Evolutionary conservation across 176 grass and related monocot genomes (phyloP), one percentile per base, ranked within the genome.

Genomic region (Cenchrus americanus): DNA sequence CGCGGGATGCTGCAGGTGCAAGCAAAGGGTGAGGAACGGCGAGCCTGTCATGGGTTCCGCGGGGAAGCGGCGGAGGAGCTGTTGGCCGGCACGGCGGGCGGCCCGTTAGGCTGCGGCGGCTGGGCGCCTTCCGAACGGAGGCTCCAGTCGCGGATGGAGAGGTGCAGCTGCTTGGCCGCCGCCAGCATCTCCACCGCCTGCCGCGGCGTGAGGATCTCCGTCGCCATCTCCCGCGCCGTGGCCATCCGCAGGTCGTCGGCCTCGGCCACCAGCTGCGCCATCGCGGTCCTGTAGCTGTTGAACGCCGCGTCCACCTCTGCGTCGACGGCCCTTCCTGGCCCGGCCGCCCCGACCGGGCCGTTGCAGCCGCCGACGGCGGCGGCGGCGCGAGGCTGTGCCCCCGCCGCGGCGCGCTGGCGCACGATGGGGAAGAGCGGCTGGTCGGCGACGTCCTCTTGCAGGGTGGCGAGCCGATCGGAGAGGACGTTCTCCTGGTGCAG

Each of bases 361-460:
- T 37, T 14, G 60, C 42, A 17, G 17, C 21, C 13, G n/a, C n/a
- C n/a, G n/a, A n/a, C n/a, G 30, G 19, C 12, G 34, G 18, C 80
- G 14, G 27, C 24, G 70, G 5, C 23, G 24, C 43, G 2, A 17
- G 0, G 4, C 10, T 11, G 10, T 14, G 57, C 67, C 32, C 27
- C 12, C 4, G 62, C 87, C 23, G 22, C 14, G 0, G 71, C 34
- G 48, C 76, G 82, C 57, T 42, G 82, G 49, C 76, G 69, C 34
- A 92, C 46, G 66, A 97, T 77, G 5, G 92, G 86, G 21, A 97
- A 80, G n/a, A 97, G 85, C 55, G 94, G 92, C 44, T 58, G 76
- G 86, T 91, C 92, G 23, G 92, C 90, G 77, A 97, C 10, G 77
- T 82, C 81, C 80, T 97, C 94, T 58, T 94, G 92, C 66, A 92